Base-by-base conservation (phyloP, 2,329 filamentous ascomycete species). In the Lachnellula suecica region DNA sequence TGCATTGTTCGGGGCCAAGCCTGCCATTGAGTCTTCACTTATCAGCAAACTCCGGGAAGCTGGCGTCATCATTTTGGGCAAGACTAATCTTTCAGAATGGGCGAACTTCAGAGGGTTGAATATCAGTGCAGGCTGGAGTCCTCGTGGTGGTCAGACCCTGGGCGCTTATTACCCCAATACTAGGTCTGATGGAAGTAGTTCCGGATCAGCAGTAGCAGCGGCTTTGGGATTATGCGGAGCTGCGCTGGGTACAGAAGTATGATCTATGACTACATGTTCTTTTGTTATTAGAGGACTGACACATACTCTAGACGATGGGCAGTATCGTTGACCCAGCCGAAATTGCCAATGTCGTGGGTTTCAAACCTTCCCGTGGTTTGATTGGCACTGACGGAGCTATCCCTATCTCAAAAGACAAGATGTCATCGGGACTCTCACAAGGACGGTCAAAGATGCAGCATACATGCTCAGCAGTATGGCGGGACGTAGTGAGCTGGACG, bases 281-380 rank as follows among this genome's bases (percentile, higher is more conserved):
- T n/a, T n/a, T n/a, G n/a, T n/a, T n/a, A n/a, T n/a, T n/a, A n/a
- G n/a, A n/a, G n/a, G n/a, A n/a, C n/a, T n/a, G n/a, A n/a, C n/a
- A n/a, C n/a, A n/a, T n/a, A n/a, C n/a, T n/a, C n/a, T n/a, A 85
- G 66, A 88, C 85, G 0, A 75, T 75, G 53, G 85, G 85, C 4
- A 85, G 79, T n/a, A 87, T 89, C 49, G 63, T 87, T 4, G 74
- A 73, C 8, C 86, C 87, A 0, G 63, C 72, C 0, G 61, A 68
- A 41, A 47, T 56, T 4, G 87, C 81, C 70, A 85, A 85, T 52
- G 65, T 88, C 1, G 85, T 87, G 0, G 85, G 83, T 2, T 83
- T 89, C 65, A 86, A 85, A 63, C 83, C 85, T 1, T 85, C 83
- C 0, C 81, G 87, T 2, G 85, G 85, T 0, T 71, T 88, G 3